Evolutionary conservation across 2,329 filamentous ascomycete species (phyloP), one percentile per base, ranked within the genome.

Genomic region (Colletotrichum filicis): DNA sequence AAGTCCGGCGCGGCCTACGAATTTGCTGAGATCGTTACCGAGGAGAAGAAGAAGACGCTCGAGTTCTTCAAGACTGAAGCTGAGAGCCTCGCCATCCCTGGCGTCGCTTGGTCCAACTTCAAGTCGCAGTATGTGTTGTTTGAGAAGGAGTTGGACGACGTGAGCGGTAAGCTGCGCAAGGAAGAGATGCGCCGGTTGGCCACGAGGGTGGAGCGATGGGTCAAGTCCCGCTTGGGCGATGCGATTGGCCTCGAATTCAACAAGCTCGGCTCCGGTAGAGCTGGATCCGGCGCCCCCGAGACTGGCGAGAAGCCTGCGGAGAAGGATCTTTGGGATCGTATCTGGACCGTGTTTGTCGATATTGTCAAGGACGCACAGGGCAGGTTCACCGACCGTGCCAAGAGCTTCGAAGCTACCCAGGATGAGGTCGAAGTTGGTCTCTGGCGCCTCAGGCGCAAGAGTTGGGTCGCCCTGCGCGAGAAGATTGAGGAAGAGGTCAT

Each of bases 401-500:
- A 93, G 84, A 97, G 95, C 85, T 98, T 98, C 77, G 95, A 98
- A 81, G 97, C 97, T 58, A 97, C 92, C 78, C 88, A 93, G 68
- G 95, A 96, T 53, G 97, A 99, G 84, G 95, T 98, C 24, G 93
- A 97, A 74, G 91, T 98, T 67, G 97, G 97, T 22, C 87, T 98
- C 24, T 99, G 97, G 96, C 91, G 95, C 69, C 85, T 99, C 76
- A 92, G 96, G 72, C 92, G 96, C 75, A 98, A 98, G 87, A 97
- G 94, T 74, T 99, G 97, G 97, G 92, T 92, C 53, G 95, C 96
- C 16, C 87, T 99, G 74, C 91, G 94, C 58, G 92, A 95, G 73
- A 97, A 94, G 86, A 93, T 99, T 74, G 96, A 98, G 46, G 97
- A 99, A 80, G 97, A 99, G 83, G 94, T 98, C 80, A 97, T 97